These are phyloP conservation scores for Citrullus amarus DNA, from an alignment of 306 rosid genomes.

Conservation along the genomic window DNA sequence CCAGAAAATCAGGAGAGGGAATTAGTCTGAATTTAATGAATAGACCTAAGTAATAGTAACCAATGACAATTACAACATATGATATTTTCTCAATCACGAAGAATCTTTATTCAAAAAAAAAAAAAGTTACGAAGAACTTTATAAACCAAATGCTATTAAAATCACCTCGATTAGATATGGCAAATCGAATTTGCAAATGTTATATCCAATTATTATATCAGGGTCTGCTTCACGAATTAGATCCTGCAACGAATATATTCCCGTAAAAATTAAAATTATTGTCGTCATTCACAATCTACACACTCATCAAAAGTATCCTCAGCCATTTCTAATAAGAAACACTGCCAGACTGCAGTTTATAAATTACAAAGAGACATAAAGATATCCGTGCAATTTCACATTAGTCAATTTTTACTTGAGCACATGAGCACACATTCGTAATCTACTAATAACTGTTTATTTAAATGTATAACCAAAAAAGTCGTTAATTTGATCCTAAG, in stretches of 20 bases:
- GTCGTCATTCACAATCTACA: neutral
- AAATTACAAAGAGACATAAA: neutral
- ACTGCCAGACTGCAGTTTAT: neutral
- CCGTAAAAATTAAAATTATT: slow-evolving; percentile 12
- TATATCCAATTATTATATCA: slow-evolving; percentile 94
- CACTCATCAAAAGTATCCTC: neutral
- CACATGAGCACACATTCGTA: neutral
- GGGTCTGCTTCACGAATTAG: slow-evolving; percentile 81
- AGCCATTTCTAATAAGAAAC: neutral
- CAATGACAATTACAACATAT: neutral
- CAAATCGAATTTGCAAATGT: slow-evolving; percentile 94
- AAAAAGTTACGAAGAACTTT: neutral
- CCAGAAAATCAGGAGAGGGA: slow-evolving; percentile 13
- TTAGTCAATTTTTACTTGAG: neutral
- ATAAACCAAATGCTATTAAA: neutral
- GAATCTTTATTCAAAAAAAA: neutral
- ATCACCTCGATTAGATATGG: slow-evolving; percentile 89
- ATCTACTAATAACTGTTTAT: neutral
- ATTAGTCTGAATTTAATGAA: neutral
- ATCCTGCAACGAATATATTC: slow-evolving; percentile 43
- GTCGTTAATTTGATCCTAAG: neutral
- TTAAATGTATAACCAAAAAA: neutral
- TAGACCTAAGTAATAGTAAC: neutral
- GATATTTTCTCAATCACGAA: neutral
- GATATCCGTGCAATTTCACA: neutral